phyloP scores from a whole-genome alignment of 2,329 filamentous ascomycete genomes.

The Fusarium pseudonygamai region DNA sequence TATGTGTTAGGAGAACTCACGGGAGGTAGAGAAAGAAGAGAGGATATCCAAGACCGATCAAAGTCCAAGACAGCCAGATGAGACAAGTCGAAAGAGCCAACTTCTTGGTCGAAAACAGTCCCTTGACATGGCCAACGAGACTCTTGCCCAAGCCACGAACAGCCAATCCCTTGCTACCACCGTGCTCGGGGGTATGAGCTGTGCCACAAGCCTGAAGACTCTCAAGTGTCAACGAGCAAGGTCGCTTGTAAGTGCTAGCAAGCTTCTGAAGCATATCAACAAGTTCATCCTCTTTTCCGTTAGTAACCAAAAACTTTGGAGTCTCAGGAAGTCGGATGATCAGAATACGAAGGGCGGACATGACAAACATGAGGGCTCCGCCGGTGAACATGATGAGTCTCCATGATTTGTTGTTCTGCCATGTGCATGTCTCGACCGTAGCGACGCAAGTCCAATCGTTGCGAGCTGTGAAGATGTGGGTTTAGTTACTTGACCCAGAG shows the following conservation, averaged over 20 bases:
- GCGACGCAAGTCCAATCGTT: conserved; percentile 8
- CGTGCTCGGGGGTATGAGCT: not conserved
- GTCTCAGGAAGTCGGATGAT: not conserved
- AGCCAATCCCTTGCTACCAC: not conserved
- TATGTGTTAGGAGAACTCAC: conserved; percentile 43
- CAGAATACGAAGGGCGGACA: not conserved
- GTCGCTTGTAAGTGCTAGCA: not conserved
- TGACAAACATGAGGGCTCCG: not conserved
- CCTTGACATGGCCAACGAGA: not conserved
- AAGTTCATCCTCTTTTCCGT: not conserved
- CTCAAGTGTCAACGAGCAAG: not conserved
- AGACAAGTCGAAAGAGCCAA: not conserved
- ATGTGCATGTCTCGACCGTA: not conserved
- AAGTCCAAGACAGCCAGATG: conserved; percentile 36
- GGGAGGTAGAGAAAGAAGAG: conserved; percentile 79
- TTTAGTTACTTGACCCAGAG: accelerated
- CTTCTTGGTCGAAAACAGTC: not conserved
- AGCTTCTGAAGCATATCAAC: not conserved
- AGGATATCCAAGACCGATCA: conserved; percentile 77
- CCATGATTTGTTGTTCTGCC: not conserved
- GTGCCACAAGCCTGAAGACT: not conserved
- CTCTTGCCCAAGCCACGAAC: not conserved
- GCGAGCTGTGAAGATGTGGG: not conserved
- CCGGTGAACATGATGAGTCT: conserved; percentile 8
- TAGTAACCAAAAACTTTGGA: not conserved